Evolutionary conservation across 202 grass and related monocot species (phyloP).

Genomic region (Alloteropsis angusta): DNA sequence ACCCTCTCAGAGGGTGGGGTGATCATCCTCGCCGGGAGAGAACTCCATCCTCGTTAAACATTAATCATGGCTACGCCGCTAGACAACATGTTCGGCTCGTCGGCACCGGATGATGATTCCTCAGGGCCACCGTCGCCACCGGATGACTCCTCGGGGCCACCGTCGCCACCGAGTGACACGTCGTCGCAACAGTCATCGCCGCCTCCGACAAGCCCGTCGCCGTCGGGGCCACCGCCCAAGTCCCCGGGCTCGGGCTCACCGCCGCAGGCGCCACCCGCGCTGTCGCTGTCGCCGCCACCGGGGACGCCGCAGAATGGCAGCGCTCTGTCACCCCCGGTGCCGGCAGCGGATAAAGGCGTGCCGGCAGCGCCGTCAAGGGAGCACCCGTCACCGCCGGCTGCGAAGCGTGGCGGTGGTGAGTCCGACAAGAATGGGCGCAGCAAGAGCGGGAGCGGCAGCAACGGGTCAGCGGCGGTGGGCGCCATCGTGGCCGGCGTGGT

Average conservation of each 20-base stretch:
- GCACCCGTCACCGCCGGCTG: conserved; percentile 9
- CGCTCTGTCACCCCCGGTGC: neutral
- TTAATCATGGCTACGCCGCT: conserved; percentile 32
- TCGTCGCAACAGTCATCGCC: neutral
- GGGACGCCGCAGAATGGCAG: neutral
- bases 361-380: conserved; percentile 1
- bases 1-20: conserved; percentile 10
- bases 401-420: neutral
- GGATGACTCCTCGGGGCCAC: neutral
- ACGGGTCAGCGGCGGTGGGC: neutral
- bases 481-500: conserved; percentile 39
- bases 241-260: neutral
- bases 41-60: conserved; percentile 12
- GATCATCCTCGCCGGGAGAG: conserved; percentile 23
- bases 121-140: conserved; percentile 10
- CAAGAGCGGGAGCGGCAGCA: neutral
- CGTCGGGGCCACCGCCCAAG: conserved; percentile 9
- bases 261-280: neutral
- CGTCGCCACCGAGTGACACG: conserved; percentile 6
- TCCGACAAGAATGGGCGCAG: neutral
- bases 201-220: conserved; percentile 17
- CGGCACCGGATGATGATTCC: neutral
- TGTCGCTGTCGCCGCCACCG: neutral
- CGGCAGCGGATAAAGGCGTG: neutral
- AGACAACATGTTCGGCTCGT: neutral